These are phyloP conservation scores for Lipomyces starkeyi DNA, from an alignment of 805 yeast species.

Conservation along the genomic window DNA sequence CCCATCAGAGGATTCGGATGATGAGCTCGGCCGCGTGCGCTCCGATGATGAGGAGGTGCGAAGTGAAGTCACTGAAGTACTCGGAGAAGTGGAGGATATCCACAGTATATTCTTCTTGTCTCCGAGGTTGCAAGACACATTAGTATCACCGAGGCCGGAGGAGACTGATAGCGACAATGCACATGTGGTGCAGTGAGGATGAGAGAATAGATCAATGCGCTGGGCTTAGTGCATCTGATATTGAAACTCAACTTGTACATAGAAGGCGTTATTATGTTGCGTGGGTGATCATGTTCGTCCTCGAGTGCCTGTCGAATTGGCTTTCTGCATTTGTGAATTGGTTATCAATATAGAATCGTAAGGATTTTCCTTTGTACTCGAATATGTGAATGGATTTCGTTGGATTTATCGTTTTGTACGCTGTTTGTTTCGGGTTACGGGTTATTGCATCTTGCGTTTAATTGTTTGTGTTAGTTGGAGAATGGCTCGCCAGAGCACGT, in stretches of 20 bases:
- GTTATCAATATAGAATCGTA: neutral
- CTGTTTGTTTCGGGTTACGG: slow-evolving; percentile 1
- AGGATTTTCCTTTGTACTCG: neutral
- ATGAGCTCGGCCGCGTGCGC: neutral
- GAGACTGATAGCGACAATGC: neutral
- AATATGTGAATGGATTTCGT: neutral
- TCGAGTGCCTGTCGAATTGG: neutral
- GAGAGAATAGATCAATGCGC: neutral
- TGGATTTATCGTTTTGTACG: neutral
- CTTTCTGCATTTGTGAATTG: neutral
- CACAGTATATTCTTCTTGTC: neutral
- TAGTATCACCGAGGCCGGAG: neutral
- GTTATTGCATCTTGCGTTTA: neutral
- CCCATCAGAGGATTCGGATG: neutral
- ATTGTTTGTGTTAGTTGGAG: neutral
- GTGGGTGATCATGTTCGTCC: neutral
- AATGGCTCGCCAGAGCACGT: neutral
- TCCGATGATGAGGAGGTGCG: neutral
- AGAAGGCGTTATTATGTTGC: neutral
- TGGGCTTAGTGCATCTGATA: neutral
- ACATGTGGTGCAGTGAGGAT: neutral
- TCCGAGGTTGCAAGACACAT: neutral
- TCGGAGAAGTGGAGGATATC: neutral
- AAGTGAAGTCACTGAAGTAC: neutral
- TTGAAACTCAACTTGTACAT: neutral